Base-by-base conservation (phyloP, 768 basidiomycete genomes). In the Leucosporidium yakuticum region DNA sequence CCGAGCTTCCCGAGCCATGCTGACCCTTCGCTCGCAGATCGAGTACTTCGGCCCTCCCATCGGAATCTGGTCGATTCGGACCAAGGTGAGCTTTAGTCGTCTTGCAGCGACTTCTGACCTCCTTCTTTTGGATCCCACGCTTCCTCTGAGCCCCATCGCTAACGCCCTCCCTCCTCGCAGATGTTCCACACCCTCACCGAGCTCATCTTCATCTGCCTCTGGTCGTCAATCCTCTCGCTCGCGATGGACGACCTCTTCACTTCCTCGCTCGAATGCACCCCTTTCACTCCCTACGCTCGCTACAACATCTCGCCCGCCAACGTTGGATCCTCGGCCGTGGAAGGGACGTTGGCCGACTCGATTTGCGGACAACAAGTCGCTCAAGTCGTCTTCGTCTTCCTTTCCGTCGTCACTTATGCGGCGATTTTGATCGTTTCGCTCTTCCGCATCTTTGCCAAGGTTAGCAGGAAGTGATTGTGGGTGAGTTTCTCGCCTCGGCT, bases 221-320 rank as follows among this genome's bases (percentile, higher is more conserved):
- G 91, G 91, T 91, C 90, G 65, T 89, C 90, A 39, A 87, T 88
- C 21, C 83, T 94, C 63, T 90, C 90, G 23, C 86, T 94, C 62
- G 86, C 85, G 69, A 91, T 94, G 79, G 90, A 94, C 82, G 91
- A 95, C 76, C 91, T 87, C 79, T 91, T 93, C 80, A 93, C 91
- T 7, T 89, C 90, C 4, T 80, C 86, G 29, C 84, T 94, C 56
- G 87, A 88, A 39, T 95, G 92, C 74, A 84, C 88, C 0, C 81
- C 86, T 67, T 72, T 62, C 48, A 65, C 79, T 31, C 79, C 78
- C 54, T 64, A 79, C 70, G 32, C 70, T 44, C 58, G 73, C 29
- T 69, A 70, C 66, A 62, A 63, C 63, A 20, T 69, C 53, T 23
- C 68, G 25, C n/a, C 69, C 4, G 19, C 61, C 1, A 3, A 6